Evolutionary conservation across 2,329 filamentous ascomycete species (phyloP), one percentile per base, ranked within the genome.

Genomic region (Albophoma yamanashiensis): DNA sequence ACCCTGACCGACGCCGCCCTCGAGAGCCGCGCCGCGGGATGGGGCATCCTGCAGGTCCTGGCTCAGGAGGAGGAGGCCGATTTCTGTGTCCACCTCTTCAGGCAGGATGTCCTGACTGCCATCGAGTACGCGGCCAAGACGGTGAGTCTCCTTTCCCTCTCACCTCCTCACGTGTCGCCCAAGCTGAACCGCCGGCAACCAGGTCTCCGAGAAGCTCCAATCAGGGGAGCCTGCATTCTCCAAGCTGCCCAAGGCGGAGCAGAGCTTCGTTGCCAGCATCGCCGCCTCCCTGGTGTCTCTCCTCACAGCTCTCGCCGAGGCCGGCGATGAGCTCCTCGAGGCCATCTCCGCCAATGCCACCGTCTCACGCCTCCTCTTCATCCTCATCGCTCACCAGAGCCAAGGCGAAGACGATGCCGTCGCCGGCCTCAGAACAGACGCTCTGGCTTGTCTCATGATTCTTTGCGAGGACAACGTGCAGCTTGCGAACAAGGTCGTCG

Each of bases 21-120:
- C 58, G 85, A 88, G 71, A 84, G 83, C 65, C 79, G 83, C 56
- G 82, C 84, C 52, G 83, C 85, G 25, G 86, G 84, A n/a, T 89
- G 86, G 86, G 81, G 82, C 15, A 86, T 88, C 64, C 74, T 89
- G 58, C 79, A 81, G 64, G 79, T 83, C 50, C 75, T 89, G 58
- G 82, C 81, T 2, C 75, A 82, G 63, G 82, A 87, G 67, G 86
- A 89, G 69, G 85, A 87, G 65, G 75, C 81, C 15, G 86, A 88
- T 66, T 88, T 89, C 61, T 86, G 84, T 63, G 75, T 89, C 25
- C 85, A 89, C 65, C 70, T 89, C 60, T 88, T 81, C 66, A 76
- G 86, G 52, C 74, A 82, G 36, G 85, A 88, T 68, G 71, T 87
- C 17, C 67, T 89, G 61, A 83, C 82, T 36, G 83, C 85, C 25